Base-by-base conservation (phyloP, 768 basidiomycete genomes). In the Auricularia cornea region DNA sequence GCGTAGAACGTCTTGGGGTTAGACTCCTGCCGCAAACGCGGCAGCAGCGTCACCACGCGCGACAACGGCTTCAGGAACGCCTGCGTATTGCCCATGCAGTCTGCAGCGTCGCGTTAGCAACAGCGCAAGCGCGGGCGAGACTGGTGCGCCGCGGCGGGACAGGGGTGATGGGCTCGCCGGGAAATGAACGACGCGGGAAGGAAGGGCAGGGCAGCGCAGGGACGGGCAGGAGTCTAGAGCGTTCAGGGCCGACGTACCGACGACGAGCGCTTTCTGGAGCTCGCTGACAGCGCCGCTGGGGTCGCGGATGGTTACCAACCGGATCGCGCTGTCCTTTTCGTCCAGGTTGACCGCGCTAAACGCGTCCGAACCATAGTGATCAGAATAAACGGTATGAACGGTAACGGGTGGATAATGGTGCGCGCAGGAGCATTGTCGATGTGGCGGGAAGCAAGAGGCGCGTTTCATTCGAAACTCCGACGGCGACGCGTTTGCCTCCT, bases 1-100 rank as follows among this genome's bases (percentile, higher is more conserved):
- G 65, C 57, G 40, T 72, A 72, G 2, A 64, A 66, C 63, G 70
- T 63, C 56, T 71, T 68, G 33, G 70, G 72, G 64, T 73, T 65
- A 61, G 71, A 72, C 54, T 57, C 54, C 30, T 29, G 18, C 8
- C 54, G 23, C 30, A 57, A 26, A 3, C 18, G 4, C 12, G 16
- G 8, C 26, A 10, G 14, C 26, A 57, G 54, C 18, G 23, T 20
- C 0, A 48, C 20, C 11, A 23, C 16, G 14, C 54, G 54, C 26
- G 54, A 28, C 26, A 57, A 26, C 10, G 29, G 54, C 28, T 57
- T 57, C 26, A 57, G 54, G 26, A 20, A 20, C 12, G 28, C 26
- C 3, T 57, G 54, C 54, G 54, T 57, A 26, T 29, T 57, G 30
- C 54, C 54, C 12, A 26, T 57, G 54, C 54, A 57, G 28, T 57